phyloP scores from a whole-genome alignment of 768 basidiomycete genomes.

The Tylopilus balloui region DNA sequence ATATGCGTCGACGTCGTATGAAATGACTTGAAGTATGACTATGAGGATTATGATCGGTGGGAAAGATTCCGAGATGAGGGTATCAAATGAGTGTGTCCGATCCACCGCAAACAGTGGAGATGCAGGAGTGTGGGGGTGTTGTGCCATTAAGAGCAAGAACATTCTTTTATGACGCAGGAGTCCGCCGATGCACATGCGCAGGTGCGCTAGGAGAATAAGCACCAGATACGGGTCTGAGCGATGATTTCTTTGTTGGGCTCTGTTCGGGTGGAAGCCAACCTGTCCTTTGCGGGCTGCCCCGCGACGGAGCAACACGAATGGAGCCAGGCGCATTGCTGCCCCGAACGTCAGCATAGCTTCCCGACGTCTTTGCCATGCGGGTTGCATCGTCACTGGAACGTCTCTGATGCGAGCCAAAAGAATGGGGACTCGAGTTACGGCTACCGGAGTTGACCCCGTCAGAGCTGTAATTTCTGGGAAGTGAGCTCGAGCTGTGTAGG shows the following conservation, averaged over 20 bases:
- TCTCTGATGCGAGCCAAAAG: conserved; percentile 25
- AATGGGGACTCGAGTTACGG: conserved; percentile 17
- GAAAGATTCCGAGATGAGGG: conserved; percentile 18
- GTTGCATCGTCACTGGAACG: conserved; percentile 31
- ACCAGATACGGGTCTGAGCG: conserved; percentile 17
- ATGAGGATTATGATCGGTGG: conserved; percentile 13
- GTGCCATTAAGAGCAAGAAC: background rate
- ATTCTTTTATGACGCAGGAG: conserved; percentile 20
- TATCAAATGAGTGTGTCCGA: conserved; percentile 27
- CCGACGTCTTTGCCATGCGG: conserved; percentile 9
- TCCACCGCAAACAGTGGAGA: conserved; percentile 10
- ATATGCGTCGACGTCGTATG: conserved; percentile 10
- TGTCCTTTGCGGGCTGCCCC: conserved; percentile 19
- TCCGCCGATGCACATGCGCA: conserved; percentile 16
- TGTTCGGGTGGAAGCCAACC: conserved; percentile 24
- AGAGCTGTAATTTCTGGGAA: conserved; percentile 25
- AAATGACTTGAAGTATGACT: conserved; percentile 15
- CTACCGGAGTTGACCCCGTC: conserved; percentile 19
- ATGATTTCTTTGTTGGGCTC: conserved; percentile 5
- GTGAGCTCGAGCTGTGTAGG: conserved; percentile 18
- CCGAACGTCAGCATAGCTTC: conserved; percentile 17
- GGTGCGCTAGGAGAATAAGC: conserved; percentile 11
- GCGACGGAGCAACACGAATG: conserved; percentile 7
- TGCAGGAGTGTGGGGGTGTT: conserved; percentile 2
- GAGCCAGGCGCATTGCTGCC: conserved; percentile 9